These are phyloP conservation scores for Vaccinium vitisidaea DNA, from an alignment of 148 eudicot species.

Conservation along the genomic window DNA sequence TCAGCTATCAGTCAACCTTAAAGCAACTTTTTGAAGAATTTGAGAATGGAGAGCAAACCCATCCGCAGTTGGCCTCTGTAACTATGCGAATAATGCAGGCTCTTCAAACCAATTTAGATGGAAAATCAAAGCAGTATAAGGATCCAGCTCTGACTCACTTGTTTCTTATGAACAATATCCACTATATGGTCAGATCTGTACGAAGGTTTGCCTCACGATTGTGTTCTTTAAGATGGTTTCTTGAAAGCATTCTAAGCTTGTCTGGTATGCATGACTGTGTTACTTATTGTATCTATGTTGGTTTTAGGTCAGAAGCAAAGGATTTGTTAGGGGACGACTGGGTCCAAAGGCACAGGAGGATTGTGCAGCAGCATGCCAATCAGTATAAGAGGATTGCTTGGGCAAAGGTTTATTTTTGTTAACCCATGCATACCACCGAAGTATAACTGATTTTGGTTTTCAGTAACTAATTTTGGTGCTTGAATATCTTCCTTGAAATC, in stretches of 20 bases:
- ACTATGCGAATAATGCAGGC: slow-evolving; percentile 99
- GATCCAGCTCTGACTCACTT: slow-evolving; percentile 85
- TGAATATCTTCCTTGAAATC: neutral
- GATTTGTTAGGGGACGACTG: slow-evolving; percentile 96
- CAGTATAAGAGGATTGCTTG: slow-evolving; percentile 95
- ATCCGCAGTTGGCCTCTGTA: slow-evolving; percentile 77
- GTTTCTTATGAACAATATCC: slow-evolving; percentile 96
- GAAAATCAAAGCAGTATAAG: slow-evolving; percentile 91
- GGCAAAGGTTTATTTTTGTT: slow-evolving; percentile 67
- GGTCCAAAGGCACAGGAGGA: slow-evolving; percentile 97
- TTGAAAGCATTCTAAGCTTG: neutral
- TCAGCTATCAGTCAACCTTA: slow-evolving; percentile 90
- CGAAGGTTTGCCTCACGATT: slow-evolving; percentile 62
- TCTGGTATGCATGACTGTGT: neutral
- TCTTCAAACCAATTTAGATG: slow-evolving; percentile 93
- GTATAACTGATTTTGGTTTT: slow-evolving; percentile 9
- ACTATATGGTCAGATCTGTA: slow-evolving; percentile 95
- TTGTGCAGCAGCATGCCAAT: slow-evolving; percentile 96
- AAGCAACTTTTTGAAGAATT: slow-evolving; percentile 98
- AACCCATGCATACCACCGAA: neutral
- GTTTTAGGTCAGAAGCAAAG: slow-evolving; percentile 84
- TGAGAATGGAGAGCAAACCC: slow-evolving; percentile 59
- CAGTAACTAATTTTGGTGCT: neutral
- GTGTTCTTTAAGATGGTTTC: neutral
- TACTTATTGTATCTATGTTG: slow-evolving; percentile 12